Percentiles rank a stretch among this genome's conserved stretches.
Evolutionary conservation across 192 early-diverging fungal genomes (phyloP).

Genomic region (Podila epigama): DNA sequence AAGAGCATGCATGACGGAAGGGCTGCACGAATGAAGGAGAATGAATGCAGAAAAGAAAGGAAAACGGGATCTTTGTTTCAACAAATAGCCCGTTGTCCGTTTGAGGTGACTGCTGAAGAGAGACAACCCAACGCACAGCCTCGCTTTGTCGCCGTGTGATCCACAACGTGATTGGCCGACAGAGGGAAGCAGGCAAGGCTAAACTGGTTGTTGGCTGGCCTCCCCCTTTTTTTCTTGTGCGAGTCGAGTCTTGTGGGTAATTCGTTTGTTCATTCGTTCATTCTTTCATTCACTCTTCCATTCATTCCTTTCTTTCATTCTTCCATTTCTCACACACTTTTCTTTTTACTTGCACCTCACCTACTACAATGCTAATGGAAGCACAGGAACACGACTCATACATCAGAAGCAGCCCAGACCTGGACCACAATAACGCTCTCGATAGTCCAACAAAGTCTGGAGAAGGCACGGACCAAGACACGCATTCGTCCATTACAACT

Average conservation of each 20-base stretch:
- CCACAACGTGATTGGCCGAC: too few species aligned
- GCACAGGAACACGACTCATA: slow-evolving; percentile 23
- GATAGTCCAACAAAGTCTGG: background rate
- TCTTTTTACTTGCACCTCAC: background rate
- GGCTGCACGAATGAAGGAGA: background rate
- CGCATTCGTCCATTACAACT: background rate
- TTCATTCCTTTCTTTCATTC: background rate
- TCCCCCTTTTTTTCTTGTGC: too few species aligned
- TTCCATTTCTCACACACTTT: background rate
- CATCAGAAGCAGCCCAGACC: slow-evolving; percentile 5
- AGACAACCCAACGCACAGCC: too few species aligned
- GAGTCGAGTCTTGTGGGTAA: too few species aligned
- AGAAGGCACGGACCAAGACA: background rate
- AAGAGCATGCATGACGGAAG: background rate
- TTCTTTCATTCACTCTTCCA: too few species aligned
- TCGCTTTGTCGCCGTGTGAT: too few species aligned
- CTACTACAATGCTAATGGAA: slow-evolving; percentile 38
- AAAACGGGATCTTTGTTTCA: background rate
- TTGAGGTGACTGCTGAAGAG: background rate
- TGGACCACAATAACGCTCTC: background rate
- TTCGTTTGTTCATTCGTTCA: too few species aligned
- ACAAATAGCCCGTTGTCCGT: background rate
- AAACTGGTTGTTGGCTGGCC: too few species aligned
- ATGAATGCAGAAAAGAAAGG: background rate
- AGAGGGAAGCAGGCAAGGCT: too few species aligned